phyloP scores from a whole-genome alignment of 2,329 filamentous ascomycete genomes.

The Alternaria incomplexa region DNA sequence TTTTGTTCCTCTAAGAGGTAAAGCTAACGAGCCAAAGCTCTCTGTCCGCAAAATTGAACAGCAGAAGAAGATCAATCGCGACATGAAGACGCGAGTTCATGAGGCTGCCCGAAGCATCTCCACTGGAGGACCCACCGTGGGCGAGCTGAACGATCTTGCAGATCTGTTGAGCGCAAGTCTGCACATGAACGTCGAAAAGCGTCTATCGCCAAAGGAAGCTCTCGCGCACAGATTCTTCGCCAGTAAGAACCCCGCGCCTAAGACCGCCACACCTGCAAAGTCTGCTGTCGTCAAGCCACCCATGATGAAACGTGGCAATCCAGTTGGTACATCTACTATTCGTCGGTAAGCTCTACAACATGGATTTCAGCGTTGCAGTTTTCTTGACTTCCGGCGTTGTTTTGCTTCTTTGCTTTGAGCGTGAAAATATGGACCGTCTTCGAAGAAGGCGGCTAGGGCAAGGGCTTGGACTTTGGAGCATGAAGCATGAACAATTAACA shows the following conservation, averaged over 20 bases:
- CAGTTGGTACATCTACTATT: constrained; percentile 14
- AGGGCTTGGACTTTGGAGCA: background rate
- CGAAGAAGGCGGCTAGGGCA: background rate
- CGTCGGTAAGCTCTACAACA: constrained; percentile 19
- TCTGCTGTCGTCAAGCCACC: constrained; percentile 37
- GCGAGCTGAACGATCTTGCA: constrained; percentile 81
- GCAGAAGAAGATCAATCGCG: constrained; percentile 66
- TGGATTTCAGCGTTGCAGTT: constrained; percentile 2
- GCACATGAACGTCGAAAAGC: constrained; percentile 88
- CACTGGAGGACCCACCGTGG: constrained; percentile 67
- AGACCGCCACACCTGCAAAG: constrained; percentile 14
- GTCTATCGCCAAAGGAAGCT: constrained; percentile 85
- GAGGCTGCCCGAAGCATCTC: constrained; percentile 74
- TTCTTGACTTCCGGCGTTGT: background rate
- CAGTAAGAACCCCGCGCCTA: constrained; percentile 28
- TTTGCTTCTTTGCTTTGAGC: background rate
- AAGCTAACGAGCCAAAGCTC: constrained; percentile 57
- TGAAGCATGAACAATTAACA: background rate
- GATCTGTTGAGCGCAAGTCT: constrained; percentile 90
- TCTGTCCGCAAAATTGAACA: constrained; percentile 69
- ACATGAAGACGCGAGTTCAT: constrained; percentile 80
- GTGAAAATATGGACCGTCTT: background rate
- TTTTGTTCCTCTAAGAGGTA: background rate
- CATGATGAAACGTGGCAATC: constrained; percentile 29
- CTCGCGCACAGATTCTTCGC: constrained; percentile 86